Evolutionary conservation across 1,284 basidiomycete species (phyloP).

Genomic region (Phaffia rhodozyma): DNA sequence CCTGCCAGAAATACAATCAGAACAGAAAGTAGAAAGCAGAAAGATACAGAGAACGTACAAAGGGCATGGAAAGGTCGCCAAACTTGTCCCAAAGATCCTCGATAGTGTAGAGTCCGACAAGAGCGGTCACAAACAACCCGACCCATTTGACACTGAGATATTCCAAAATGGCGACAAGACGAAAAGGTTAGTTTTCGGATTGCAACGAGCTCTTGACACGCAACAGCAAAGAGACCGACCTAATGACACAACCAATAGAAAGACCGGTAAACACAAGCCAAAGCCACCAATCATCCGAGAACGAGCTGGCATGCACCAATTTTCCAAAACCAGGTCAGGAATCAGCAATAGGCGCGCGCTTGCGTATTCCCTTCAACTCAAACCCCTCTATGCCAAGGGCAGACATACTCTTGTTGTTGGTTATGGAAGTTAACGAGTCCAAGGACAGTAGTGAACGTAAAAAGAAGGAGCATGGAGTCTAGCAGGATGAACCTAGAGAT

Average conservation of each 20-base stretch:
- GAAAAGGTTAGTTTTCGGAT: no score
- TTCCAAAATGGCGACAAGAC: background rate
- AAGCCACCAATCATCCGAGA: constrained; percentile 91
- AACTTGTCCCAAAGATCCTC: constrained; percentile 99
- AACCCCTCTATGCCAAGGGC: background rate
- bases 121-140: constrained; percentile 83
- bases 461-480: constrained; percentile 96
- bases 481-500: constrained; percentile 96
- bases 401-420: constrained; percentile 70
- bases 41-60: constrained; percentile 43
- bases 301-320: constrained; percentile 47
- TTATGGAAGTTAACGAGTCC: constrained; percentile 94
- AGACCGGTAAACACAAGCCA: constrained; percentile 84
- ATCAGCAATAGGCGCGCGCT: background rate
- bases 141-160: constrained; percentile 79
- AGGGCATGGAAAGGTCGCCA: constrained; percentile 84
- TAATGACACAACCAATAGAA: constrained; percentile 90
- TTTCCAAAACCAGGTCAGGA: background rate
- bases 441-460: constrained; percentile 93
- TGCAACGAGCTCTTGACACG: background rate
- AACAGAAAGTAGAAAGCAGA: background rate
- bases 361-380: background rate
- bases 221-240: constrained; percentile 38
- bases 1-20: background rate
- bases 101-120: constrained; percentile 91